Evolutionary conservation across 139 green algal species (phyloP), one percentile per base, ranked within the genome.

Genomic region (Raphidocelis subcapitata): DNA sequence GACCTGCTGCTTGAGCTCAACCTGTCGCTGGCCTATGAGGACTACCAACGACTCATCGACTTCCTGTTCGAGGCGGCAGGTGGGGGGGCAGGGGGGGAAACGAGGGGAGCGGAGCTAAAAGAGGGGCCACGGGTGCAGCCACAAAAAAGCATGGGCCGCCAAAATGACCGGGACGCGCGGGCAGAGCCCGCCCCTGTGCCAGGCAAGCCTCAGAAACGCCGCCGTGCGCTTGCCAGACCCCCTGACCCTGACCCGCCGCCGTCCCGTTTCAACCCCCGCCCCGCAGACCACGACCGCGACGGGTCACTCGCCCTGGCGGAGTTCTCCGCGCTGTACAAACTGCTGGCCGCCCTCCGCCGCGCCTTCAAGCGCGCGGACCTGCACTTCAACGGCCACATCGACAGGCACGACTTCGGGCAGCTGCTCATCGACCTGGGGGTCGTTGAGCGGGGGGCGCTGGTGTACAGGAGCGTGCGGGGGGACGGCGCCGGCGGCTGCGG

Each of bases 1-100:
- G 72, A 78, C 63, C 51, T 78, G 14, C 52, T 78, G 72, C 36
- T 78, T 33, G 72, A 78, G 54, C 72, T 78, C 12, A 67, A 66
- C 35, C 63, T 78, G 20, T 35, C 72, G 10, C 54, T 78, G 52
- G 49, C 72, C 24, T 71, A 72, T 28, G 62, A 54, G 23, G 62
- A 78, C 21, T 78, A 78, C 54, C 62, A 72, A 51, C 35, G 18
- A 0, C 52, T 78, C 21, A 26, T 78, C 1, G 63, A 78, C 26
- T 55, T 24, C 26, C 56, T 18, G 20, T 78, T 78, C 21, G 26
- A 28, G 20, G 33, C 36, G 24, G 70, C 61, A 47, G 70, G 70
- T 77, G 3, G 55, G 10, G 14, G 55, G 55, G 55, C 16, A 15
- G n/a, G 26, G 55, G 55, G 55, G 55, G 14, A 12, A 31, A 14